Base-by-base conservation (phyloP, 768 basidiomycete species). In the Mycena maculata region DNA sequence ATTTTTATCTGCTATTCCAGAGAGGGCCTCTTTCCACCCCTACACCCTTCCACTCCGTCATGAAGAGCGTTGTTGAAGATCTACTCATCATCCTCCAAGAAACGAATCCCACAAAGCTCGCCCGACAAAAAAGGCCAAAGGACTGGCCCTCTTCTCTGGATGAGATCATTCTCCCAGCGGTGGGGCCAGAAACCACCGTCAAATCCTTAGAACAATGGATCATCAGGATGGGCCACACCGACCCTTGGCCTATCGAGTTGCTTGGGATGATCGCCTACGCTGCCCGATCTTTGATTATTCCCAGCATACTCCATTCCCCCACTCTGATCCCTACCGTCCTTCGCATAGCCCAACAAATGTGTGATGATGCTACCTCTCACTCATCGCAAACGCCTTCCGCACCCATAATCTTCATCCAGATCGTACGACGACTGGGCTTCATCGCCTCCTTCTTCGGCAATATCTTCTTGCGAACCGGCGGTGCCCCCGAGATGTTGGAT, bases 181-280 rank as follows among this genome's bases (percentile, higher is more conserved):
- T 63, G 4, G 61, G 61, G 1, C 23, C 61, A 3, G 44, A 63
- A 11, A 48, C 25, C 3, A 55, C 36, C 3, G 53, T 63, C 33
- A 47, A 55, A 28, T 63, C 61, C 13, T 18, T 63, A 12, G 61
- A 63, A 25, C 61, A 63, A 25, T 63, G 61, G 61, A 39, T 30
- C 18, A 33, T 25, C 4, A 23, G 18, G 22, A 55, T 63, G 42
- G 25, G 42, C 53, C 15, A 55, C 11, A 6, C 9, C 3, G 31
- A 55, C 36, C 61, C 36, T 28, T 63, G 61, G 61, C 52, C 61
- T 10, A 55, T 63, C 23, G 44, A 47, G 61, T 23, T 63, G 13
- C 44, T 63, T 11, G 53, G 61, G 2, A 18, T 33, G 9, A 63
- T 63, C 10, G 61, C 30, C 8, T 44, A 10, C 18, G n/a, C 48